phyloP scores from a whole-genome alignment of 306 rosid species.

The Prunus mume region DNA sequence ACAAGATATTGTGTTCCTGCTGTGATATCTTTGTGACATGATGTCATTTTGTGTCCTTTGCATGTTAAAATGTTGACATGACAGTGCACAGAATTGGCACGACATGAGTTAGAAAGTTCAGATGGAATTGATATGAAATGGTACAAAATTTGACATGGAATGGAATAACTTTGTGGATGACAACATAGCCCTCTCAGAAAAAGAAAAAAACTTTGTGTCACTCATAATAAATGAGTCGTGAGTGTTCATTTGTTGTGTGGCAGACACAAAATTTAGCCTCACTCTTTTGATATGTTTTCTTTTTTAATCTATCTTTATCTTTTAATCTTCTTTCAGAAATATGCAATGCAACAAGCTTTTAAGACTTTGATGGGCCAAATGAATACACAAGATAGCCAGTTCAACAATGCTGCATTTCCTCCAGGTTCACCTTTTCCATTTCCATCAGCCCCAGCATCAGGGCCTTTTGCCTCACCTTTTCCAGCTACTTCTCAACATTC shows the following conservation, averaged over 20 bases:
- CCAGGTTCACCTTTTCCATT: conserved; percentile 85
- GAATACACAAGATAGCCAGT: conserved; percentile 68
- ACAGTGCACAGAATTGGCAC: background rate
- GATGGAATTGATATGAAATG: background rate
- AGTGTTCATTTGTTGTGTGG: background rate
- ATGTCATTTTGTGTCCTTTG: too few species aligned
- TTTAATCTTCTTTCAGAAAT: conserved; percentile 54
- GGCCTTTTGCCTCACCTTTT: conserved; percentile 41
- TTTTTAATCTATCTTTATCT: background rate
- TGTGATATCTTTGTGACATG: too few species aligned
- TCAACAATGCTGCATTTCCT: conserved; percentile 54
- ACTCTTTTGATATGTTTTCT: conserved; percentile 3
- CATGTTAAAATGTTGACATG: background rate
- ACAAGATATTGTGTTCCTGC: background rate
- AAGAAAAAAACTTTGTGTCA: background rate
- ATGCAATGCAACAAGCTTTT: conserved; percentile 99
- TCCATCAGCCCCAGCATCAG: conserved; percentile 51
- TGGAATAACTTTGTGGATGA: background rate
- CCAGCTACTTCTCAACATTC: conserved; percentile 51
- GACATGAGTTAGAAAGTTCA: background rate
- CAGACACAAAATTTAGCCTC: background rate
- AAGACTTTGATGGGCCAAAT: conserved; percentile 91
- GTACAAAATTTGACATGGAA: background rate
- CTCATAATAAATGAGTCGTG: background rate
- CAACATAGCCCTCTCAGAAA: background rate